Conservation (phyloP, 2,329 filamentous ascomycete genomes). For the Clarireedia monteithiana region DNA sequence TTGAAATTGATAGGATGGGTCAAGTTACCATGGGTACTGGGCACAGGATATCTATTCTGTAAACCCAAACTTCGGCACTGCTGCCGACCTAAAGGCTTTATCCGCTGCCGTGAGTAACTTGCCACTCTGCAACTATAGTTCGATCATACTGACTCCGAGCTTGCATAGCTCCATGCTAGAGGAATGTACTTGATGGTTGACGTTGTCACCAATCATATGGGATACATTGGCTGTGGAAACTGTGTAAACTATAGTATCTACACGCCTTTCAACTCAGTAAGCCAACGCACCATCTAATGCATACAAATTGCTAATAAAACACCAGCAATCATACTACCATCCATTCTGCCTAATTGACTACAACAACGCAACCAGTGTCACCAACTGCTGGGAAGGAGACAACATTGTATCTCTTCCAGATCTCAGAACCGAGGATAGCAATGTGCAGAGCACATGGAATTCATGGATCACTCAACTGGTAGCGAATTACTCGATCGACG, state of each 20-base stretch:
- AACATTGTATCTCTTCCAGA: constrained; percentile 26
- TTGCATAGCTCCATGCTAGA: constrained; percentile 28
- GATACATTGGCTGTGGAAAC: constrained; percentile 24
- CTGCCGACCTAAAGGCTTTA: constrained; percentile 38
- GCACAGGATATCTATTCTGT: constrained; percentile 39
- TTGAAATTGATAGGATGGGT: constrained; percentile 24
- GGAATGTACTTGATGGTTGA: constrained; percentile 44
- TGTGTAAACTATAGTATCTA: constrained; percentile 33
- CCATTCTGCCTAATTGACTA: constrained; percentile 31
- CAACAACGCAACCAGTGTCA: constrained; percentile 26
- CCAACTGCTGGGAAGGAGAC: constrained; percentile 25
- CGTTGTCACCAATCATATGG: constrained; percentile 43
- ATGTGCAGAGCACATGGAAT: constrained; percentile 20
- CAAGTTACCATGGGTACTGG: constrained; percentile 40
- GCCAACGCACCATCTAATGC: not conserved
- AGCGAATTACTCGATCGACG: constrained; percentile 35
- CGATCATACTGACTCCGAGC: not conserved
- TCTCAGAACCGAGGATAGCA: constrained; percentile 23
- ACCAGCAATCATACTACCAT: constrained; percentile 28
- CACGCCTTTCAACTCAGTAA: constrained; percentile 32
- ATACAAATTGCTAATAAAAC: not conserved
- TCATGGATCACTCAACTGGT: constrained; percentile 23
- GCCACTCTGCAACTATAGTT: not conserved
- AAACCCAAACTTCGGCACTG: constrained; percentile 42
- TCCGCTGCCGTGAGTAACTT: constrained; percentile 31